Evolutionary conservation across 2,329 filamentous ascomycete species (phyloP).

Genomic region (Xylaria arbuscula): DNA sequence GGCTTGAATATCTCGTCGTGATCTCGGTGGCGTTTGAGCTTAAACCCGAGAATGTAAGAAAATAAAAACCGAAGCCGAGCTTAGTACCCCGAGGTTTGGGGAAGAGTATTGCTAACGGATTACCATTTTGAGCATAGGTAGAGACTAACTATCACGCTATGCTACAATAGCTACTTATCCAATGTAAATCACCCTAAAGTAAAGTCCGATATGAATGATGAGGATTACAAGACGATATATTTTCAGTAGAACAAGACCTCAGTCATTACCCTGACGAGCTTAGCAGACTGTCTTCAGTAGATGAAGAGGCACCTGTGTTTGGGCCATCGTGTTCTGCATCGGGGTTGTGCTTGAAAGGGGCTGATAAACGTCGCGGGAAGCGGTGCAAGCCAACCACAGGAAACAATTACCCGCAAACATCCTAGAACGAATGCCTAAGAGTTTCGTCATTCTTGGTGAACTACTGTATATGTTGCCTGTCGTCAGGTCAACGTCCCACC

Average conservation of each 20-base stretch:
- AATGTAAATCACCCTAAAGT: background rate
- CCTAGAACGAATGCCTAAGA: background rate
- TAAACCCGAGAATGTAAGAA: constrained; percentile 13
- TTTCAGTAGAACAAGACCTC: no score
- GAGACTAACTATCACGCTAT: background rate
- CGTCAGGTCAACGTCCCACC: constrained; percentile 5
- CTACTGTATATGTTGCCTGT: constrained; percentile 13
- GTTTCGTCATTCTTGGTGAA: constrained; percentile 11
- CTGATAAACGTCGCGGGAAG: background rate
- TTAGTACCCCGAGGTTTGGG: constrained; percentile 14
- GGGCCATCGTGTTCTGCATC: background rate
- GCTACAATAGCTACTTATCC: background rate
- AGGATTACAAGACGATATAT: no score
- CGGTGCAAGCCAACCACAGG: constrained; percentile 3
- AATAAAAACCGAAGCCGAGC: constrained; percentile 25
- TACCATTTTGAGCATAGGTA: background rate
- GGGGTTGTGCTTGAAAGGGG: background rate
- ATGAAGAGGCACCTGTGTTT: background rate
- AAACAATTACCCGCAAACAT: constrained; percentile 13
- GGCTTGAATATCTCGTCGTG: constrained; percentile 11
- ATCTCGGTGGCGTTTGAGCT: constrained; percentile 10
- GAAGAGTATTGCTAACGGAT: background rate
- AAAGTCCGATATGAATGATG: no score
- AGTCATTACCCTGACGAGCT: background rate
- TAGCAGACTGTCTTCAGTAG: background rate